Evolutionary conservation across 768 basidiomycete genomes (phyloP).

Genomic region (Pholiota microspora): DNA sequence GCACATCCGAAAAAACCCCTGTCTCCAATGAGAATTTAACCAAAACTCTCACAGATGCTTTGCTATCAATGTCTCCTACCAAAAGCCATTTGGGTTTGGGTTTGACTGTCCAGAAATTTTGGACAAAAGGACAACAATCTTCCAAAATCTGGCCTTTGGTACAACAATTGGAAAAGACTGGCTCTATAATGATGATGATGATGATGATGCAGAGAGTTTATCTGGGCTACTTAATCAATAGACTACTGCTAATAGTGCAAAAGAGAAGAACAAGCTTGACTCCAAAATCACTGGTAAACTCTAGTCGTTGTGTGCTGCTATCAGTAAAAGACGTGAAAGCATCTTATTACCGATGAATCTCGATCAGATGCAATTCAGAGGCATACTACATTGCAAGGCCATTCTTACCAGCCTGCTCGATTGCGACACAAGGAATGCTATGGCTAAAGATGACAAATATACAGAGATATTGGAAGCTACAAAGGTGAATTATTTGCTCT

Average conservation of each 20-base stretch:
- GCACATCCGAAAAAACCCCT: not conserved
- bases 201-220: not conserved
- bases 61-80: not conserved
- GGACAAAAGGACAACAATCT: not conserved
- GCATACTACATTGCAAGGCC: constrained; percentile 6
- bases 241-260: too few relatives aligned
- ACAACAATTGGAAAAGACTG: not conserved
- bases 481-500: not conserved
- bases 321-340: not conserved
- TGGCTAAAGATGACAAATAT: not conserved
- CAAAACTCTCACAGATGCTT: not conserved
- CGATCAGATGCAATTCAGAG: not conserved
- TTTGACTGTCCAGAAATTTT: not conserved
- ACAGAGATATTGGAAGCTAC: not conserved
- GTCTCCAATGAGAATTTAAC: not conserved
- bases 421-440: not conserved
- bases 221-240: too few relatives aligned
- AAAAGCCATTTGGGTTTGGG: not conserved
- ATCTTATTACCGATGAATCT: not conserved
- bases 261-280: not conserved
- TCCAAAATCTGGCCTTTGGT: not conserved
- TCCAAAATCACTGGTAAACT: not conserved
- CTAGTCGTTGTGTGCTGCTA: not conserved
- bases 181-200: too few relatives aligned
- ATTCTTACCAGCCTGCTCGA: constrained; percentile 7